A percentile compares a stretch with the other conserved stretches of the same genome.
These are phyloP conservation scores for Boletales sp. DNA, from an alignment of 768 basidiomycete genomes.

Conservation along the genomic window DNA sequence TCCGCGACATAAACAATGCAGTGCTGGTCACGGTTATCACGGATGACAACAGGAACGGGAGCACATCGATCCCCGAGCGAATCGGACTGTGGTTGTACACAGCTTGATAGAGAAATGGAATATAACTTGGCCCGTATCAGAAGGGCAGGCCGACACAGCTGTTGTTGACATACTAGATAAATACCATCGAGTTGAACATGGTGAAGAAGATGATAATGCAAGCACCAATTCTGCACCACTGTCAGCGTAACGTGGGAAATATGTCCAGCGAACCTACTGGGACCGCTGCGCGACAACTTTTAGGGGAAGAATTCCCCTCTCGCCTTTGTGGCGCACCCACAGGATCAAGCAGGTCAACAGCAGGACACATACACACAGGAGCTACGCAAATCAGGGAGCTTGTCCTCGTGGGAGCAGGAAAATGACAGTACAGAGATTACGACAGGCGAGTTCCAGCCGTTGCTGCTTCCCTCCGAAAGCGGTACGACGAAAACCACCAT, in stretches of 20 bases:
- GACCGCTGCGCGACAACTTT: constrained; percentile 6
- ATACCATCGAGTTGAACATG: constrained; percentile 10
- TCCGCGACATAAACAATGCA: constrained; percentile 9
- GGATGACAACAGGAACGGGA: constrained; percentile 16
- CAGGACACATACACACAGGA: constrained; percentile 7
- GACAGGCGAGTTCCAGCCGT: constrained; percentile 7
- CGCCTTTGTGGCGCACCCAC: constrained; percentile 10
- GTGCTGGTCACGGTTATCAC: constrained; percentile 6
- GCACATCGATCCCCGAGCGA: constrained; percentile 19
- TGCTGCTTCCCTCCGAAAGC: constrained; percentile 8
- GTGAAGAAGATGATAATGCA: constrained; percentile 11
- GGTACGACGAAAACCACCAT: constrained; percentile 10
- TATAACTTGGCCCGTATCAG: constrained; percentile 7
- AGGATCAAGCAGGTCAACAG: constrained; percentile 3
- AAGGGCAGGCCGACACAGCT: background rate
- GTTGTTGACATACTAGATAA: constrained; percentile 2
- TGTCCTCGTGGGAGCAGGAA: background rate
- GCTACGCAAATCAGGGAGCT: background rate
- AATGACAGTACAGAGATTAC: constrained; percentile 5
- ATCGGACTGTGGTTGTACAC: constrained; percentile 15
- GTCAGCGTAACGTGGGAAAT: background rate
- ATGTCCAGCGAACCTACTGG: constrained; percentile 1
- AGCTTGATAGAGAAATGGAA: constrained; percentile 20
- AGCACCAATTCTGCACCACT: constrained; percentile 1
- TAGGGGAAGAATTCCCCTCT: constrained; percentile 7